Evolutionary conservation across 441 rosid species (phyloP).

Genomic region (Euphorbia celastroides): DNA sequence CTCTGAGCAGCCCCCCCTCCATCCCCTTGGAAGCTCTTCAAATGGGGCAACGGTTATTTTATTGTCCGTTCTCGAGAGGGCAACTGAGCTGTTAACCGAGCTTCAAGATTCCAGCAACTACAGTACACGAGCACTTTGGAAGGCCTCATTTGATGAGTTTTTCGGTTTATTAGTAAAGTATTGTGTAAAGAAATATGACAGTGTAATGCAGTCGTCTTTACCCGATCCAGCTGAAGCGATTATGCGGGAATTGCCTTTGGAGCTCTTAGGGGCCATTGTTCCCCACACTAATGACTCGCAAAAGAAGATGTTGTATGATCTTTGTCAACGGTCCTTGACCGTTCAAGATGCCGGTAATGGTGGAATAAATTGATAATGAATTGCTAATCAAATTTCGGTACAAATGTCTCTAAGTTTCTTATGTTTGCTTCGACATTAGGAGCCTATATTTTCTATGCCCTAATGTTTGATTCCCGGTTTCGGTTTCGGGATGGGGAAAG

Average conservation of each 20-base stretch:
- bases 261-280: conserved; percentile 68
- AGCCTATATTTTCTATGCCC: no score
- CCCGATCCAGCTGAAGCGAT: conserved; percentile 72
- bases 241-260: conserved; percentile 73
- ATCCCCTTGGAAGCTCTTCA: conserved; percentile 82
- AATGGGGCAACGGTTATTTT: conserved; percentile 78
- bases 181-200: conserved; percentile 76
- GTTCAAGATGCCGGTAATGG: no score
- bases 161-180: conserved; percentile 87
- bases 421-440: no score
- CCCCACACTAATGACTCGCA: conserved; percentile 80
- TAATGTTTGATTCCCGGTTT: no score
- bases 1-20: conserved; percentile 90
- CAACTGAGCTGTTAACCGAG: conserved; percentile 33
- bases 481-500: no score
- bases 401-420: no score
- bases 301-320: conserved; percentile 65
- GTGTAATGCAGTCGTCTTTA: conserved; percentile 59
- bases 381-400: no score
- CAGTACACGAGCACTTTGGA: conserved; percentile 71
- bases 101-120: conserved; percentile 39
- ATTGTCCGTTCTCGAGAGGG: conserved; percentile 70
- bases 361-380: no score
- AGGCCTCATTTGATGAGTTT: conserved; percentile 91
- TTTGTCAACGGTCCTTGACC: conserved; percentile 70